Evolutionary conservation across 1,284 basidiomycete species (phyloP).

Genomic region (Ustilago esculenta): DNA sequence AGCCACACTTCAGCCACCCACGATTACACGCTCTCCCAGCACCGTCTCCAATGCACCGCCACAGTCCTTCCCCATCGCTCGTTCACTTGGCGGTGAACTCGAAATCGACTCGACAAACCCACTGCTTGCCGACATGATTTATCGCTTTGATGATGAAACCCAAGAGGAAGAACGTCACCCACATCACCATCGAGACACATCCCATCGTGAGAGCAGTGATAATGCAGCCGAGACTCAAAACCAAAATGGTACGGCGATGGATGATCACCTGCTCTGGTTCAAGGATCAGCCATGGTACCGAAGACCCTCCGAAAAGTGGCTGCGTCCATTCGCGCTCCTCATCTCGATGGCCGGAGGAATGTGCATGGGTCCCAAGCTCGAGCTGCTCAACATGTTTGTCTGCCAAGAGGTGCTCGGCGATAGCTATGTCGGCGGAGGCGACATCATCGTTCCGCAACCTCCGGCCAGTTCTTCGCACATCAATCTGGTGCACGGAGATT

Average conservation of each 20-base stretch:
- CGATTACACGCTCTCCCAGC: constrained; percentile 28
- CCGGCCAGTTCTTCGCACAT: constrained; percentile 3
- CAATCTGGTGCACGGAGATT: neutral
- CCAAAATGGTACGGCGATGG: constrained; percentile 6
- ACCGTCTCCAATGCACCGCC: constrained; percentile 20
- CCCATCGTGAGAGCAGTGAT: neutral
- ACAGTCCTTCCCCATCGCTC: constrained; percentile 21
- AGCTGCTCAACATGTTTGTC: constrained; percentile 59
- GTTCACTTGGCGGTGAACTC: constrained; percentile 34
- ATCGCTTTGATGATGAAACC: constrained; percentile 47
- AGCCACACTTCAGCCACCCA: constrained; percentile 16
- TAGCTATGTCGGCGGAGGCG: constrained; percentile 22
- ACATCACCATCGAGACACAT: constrained; percentile 1
- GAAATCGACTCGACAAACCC: constrained; percentile 51
- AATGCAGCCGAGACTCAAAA: neutral
- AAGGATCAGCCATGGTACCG: constrained; percentile 54
- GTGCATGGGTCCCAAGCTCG: constrained; percentile 59
- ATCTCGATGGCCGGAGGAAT: constrained; percentile 56
- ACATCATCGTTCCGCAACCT: constrained; percentile 17
- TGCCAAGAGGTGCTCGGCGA: constrained; percentile 56
- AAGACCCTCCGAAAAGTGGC: constrained; percentile 54
- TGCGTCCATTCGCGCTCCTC: constrained; percentile 55
- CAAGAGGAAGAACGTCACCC: constrained; percentile 13
- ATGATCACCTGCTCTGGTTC: constrained; percentile 55
- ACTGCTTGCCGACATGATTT: constrained; percentile 48